A percentile compares a stretch with the other conserved stretches of the same genome.
Conservation (phyloP, 2,329 filamentous ascomycete genomes). For the Dothidotthia symphoricarpi region DNA sequence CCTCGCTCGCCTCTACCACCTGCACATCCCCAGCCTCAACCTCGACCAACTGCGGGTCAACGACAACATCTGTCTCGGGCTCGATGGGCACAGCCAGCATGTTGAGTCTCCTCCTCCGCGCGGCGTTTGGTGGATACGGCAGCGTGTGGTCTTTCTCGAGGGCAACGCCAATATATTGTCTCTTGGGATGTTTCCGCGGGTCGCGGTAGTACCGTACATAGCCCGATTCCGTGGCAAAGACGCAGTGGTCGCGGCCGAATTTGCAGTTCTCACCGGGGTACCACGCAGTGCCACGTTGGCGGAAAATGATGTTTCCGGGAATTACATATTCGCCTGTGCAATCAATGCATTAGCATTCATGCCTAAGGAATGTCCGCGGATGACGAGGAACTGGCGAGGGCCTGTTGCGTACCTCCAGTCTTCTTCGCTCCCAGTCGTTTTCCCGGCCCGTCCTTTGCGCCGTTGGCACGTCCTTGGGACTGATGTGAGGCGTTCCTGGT, state of each 20-base stretch:
- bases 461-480: constrained; percentile 66
- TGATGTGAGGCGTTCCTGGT: constrained; percentile 64
- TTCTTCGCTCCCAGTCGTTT: constrained; percentile 96
- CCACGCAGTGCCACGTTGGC: constrained; percentile 92
- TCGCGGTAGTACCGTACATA: constrained; percentile 98
- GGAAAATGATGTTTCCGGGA: constrained; percentile 96
- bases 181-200: constrained; percentile 73
- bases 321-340: constrained; percentile 81
- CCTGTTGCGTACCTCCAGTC: constrained; percentile 63
- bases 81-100: constrained; percentile 57
- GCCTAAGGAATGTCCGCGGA: too few species aligned
- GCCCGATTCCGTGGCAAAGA: constrained; percentile 78
- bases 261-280: constrained; percentile 92
- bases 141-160: constrained; percentile 79
- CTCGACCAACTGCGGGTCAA: constrained; percentile 4
- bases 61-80: constrained; percentile 26
- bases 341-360: too few species aligned
- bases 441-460: constrained; percentile 66
- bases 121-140: constrained; percentile 71
- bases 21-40: constrained; percentile 16
- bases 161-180: constrained; percentile 92
- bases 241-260: constrained; percentile 95
- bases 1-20: constrained; percentile 18
- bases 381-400: too few species aligned
- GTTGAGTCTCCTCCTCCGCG: constrained; percentile 71